Base-by-base conservation (phyloP, 2,329 filamentous ascomycete genomes). In the Coniella vitis region DNA sequence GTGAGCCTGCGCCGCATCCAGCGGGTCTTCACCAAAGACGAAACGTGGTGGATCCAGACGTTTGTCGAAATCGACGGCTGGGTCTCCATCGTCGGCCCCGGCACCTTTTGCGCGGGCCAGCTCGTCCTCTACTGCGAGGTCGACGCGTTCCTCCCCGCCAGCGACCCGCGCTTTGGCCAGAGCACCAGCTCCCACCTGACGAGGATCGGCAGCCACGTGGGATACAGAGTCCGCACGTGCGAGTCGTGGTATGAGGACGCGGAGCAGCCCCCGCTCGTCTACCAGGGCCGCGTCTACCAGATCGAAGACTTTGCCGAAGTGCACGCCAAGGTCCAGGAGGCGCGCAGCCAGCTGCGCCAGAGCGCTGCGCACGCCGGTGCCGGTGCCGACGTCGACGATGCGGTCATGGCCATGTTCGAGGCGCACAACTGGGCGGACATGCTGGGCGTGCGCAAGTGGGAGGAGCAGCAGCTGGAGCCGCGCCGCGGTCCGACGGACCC, bases 11-110 rank as follows among this genome's bases (percentile, higher is more conserved):
- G 51, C 3, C 12, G 34, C 9, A 47, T 53, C 17, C 31, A 39
- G 17, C 47, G 38, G 12, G 53, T 63, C 32, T n/a, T 29, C 1
- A 19, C 57, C 12, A 45, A 36, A 2, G n/a, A 38, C 2, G 20
- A 53, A 16, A 46, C 35, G 29, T 19, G 20, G 1, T 29, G 17
- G 3, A 13, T 47, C n/a, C n/a, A n/a, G n/a, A 20, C 49, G 2
- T 17, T 59, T 8, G 49, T 53, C 2, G 47, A 40, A 12, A 37
- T 65, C 13, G 61, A 61, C 39, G 62, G 60, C 12, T 65, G 61
- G 61, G 55, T 39, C 2, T 57, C 60, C 22, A 46, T 56, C 1
- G 55, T 60, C 4, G 45, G 47, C 9, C 49, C 42, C 3, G 17
- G 49, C 8, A 35, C 41, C 1, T 60, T 62, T 47, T 10, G 19